Evolutionary conservation across 805 yeast species (phyloP), one percentile per base, ranked within the genome.

Genomic region (Phaffomyces opuntiae): DNA sequence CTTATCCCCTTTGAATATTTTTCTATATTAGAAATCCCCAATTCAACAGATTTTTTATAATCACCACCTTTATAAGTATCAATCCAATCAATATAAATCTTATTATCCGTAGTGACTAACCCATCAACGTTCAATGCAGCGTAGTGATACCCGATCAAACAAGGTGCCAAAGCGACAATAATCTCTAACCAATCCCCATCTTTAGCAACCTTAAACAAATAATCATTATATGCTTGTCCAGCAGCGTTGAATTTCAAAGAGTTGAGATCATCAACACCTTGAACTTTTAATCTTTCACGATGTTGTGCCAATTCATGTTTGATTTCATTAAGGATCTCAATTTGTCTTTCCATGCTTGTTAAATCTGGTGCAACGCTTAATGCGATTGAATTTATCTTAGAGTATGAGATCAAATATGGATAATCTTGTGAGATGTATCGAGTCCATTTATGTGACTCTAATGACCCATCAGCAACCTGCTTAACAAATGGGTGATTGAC

Each of bases 81-180:
- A 16, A 84, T 57, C 95, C 95, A 86, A 9, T 70, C 63, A 16
- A 47, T 44, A 42, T 64, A 67, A 25, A 61, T 66, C 14, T 55
- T 44, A 8, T 59, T 61, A 4, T 59, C 53, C 11, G 66, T 62
- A 5, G 65, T 60, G 5, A 68, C 58, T 29, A 13, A 29, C 6
- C 67, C 66, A 8, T 29, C 4, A 21, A 62, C 53, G 7, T 57
- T 52, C 3, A 48, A 37, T 0, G 78, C 76, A 2, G 89, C 88
- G 13, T 51, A 21, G 40, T 74, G 70, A 33, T 74, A 75, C 1
- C 95, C 95, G 58, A 80, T 74, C 41, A 84, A 63, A 61, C 95
- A 86, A 1, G 95, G 93, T 8, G 87, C 75, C 44, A 84, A 62
- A 0, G 91, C 86, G 8, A 81, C 74, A 47, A 78, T 78, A 43